Evolutionary conservation across 345 rosid species (phyloP).

Genomic region (Psidium guajava): DNA sequence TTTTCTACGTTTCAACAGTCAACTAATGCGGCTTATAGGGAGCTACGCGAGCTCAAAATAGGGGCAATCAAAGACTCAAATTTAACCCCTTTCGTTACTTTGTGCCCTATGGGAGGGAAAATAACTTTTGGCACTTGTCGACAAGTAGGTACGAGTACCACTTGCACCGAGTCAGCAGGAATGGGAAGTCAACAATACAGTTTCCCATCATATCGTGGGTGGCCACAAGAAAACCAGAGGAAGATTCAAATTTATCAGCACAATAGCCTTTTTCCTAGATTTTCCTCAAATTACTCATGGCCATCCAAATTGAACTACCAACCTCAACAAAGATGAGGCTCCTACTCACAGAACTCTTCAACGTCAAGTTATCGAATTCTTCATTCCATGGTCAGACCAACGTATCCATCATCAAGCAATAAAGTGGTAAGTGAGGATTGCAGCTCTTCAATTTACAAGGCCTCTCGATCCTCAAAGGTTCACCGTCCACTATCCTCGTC

Average conservation of each 20-base stretch:
- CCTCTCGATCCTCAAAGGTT: background rate
- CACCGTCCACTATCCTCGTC: background rate
- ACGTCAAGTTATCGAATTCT: background rate
- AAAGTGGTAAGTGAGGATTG: background rate
- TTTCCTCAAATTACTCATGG: background rate
- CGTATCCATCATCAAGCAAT: background rate
- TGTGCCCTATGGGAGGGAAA: background rate
- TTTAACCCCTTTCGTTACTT: background rate
- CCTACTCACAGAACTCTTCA: background rate
- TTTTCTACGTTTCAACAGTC: background rate
- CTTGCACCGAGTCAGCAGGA: background rate
- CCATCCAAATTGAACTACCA: background rate
- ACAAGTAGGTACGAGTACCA: background rate
- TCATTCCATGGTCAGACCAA: background rate
- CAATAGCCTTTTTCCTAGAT: background rate
- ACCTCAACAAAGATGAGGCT: background rate
- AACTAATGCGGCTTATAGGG: slow-evolving; percentile 1
- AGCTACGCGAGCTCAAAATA: background rate
- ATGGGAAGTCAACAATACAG: background rate
- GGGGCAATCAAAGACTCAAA: background rate
- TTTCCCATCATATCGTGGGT: background rate
- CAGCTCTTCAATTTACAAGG: background rate
- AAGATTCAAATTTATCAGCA: background rate
- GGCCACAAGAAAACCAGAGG: background rate
- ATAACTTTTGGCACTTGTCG: background rate